These are phyloP conservation scores for Saccharomycopsis capsularis DNA, from an alignment of 805 yeast genomes.

Conservation along the genomic window DNA sequence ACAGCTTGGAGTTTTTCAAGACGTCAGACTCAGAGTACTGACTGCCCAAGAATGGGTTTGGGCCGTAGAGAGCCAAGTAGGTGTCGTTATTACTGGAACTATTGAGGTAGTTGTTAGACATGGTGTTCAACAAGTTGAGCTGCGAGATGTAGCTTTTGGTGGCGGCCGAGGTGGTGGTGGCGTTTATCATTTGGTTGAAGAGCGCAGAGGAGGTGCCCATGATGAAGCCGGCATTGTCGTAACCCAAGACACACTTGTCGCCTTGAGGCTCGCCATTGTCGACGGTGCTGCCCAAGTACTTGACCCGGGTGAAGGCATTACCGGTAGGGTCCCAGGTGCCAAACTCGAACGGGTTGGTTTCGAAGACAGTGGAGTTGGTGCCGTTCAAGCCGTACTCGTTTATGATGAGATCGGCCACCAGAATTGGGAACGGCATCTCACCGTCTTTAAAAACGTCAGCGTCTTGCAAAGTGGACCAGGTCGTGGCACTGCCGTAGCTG, in stretches of 20 bases:
- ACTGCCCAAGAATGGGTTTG: too few species aligned
- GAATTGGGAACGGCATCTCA: slow-evolving; percentile 66
- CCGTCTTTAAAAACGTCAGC: slow-evolving; percentile 53
- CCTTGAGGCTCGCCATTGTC: slow-evolving; percentile 48
- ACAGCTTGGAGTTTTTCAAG: too few species aligned
- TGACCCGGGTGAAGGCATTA: slow-evolving; percentile 54
- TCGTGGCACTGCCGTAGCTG: slow-evolving; percentile 36
- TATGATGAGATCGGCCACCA: slow-evolving; percentile 55
- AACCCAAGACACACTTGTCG: slow-evolving; percentile 46
- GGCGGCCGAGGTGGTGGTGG: too few species aligned
- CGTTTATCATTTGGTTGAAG: too few species aligned
- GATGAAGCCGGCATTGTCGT: too few species aligned
- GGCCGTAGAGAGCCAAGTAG: too few species aligned
- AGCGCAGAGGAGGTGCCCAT: too few species aligned
- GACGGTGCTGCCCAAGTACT: slow-evolving; percentile 64
- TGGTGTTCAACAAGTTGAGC: too few species aligned
- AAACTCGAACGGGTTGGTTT: slow-evolving; percentile 59
- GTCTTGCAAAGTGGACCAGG: slow-evolving; percentile 52
- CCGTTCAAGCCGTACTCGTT: slow-evolving; percentile 31
- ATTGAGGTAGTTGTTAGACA: too few species aligned
- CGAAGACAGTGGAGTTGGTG: slow-evolving; percentile 36
- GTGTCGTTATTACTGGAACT: too few species aligned
- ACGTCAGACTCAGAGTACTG: too few species aligned
- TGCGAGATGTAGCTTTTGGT: too few species aligned
- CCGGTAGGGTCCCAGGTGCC: slow-evolving; percentile 86